These are phyloP conservation scores for Blastomyces gilchristii DNA, from an alignment of 2,329 filamentous ascomycete genomes.

Conservation along the genomic window DNA sequence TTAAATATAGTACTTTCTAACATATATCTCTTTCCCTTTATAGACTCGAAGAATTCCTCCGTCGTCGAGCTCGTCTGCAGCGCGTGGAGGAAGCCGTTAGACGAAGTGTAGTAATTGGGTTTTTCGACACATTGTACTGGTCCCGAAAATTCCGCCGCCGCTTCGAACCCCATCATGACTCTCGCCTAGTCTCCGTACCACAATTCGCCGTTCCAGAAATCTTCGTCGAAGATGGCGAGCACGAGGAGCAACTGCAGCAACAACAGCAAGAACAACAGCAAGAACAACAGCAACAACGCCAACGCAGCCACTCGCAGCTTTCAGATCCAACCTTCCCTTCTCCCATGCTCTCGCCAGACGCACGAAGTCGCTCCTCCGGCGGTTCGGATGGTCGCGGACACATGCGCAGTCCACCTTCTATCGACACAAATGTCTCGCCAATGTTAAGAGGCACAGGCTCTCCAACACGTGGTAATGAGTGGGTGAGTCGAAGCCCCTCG, in stretches of 20 bases:
- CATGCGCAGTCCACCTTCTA: constrained; percentile 46
- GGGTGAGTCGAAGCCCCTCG: constrained; percentile 45
- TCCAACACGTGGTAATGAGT: constrained; percentile 37
- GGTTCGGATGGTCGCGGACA: constrained; percentile 33
- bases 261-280: not conserved
- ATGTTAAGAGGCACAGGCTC: constrained; percentile 30
- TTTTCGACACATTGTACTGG: constrained; percentile 91
- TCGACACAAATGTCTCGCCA: constrained; percentile 30
- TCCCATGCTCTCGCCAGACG: constrained; percentile 28
- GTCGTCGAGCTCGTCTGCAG: constrained; percentile 79
- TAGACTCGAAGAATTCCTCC: constrained; percentile 85
- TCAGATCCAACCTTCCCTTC: constrained; percentile 18
- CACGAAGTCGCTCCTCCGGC: constrained; percentile 16
- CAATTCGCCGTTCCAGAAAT: constrained; percentile 82
- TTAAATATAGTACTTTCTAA: constrained; percentile 22
- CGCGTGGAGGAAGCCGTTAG: constrained; percentile 91
- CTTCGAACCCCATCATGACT: constrained; percentile 59
- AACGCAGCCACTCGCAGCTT: not conserved
- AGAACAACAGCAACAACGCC: not conserved
- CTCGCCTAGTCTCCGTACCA: constrained; percentile 67
- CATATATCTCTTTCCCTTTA: not conserved
- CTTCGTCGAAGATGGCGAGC: constrained; percentile 68
- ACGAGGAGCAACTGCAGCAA: constrained; percentile 12
- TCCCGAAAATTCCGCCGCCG: constrained; percentile 68
- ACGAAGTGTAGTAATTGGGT: constrained; percentile 79